A percentile compares a stretch with the other conserved stretches of the same genome.
These are phyloP conservation scores for Solioccasus polychromus DNA, from an alignment of 768 basidiomycete genomes.

Conservation along the genomic window DNA sequence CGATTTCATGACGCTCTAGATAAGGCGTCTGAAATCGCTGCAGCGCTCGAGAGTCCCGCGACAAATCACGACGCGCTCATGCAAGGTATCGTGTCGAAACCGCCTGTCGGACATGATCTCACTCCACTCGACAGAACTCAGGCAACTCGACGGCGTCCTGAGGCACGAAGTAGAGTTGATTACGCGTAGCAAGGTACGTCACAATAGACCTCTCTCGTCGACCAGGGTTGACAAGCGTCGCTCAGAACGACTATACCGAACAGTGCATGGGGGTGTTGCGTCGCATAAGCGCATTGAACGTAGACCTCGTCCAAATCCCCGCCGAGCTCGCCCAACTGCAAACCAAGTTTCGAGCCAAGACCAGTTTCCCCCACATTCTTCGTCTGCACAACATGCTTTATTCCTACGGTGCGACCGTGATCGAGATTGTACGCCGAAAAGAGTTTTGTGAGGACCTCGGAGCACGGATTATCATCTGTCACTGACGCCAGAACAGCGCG, in stretches of 20 bases:
- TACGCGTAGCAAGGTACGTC: constrained; percentile 50
- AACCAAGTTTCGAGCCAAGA: constrained; percentile 67
- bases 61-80: constrained; percentile 48
- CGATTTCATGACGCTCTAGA: constrained; percentile 60
- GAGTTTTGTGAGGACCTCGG: constrained; percentile 66
- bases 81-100: constrained; percentile 41
- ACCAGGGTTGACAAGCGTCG: background rate
- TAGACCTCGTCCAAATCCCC: constrained; percentile 75
- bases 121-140: constrained; percentile 48
- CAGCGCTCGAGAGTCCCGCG: constrained; percentile 53
- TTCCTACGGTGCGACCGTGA: constrained; percentile 86
- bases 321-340: constrained; percentile 63
- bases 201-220: background rate
- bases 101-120: background rate
- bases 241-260: constrained; percentile 69
- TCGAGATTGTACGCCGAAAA: constrained; percentile 88
- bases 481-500: constrained; percentile 44
- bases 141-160: constrained; percentile 57
- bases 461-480: background rate
- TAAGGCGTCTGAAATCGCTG: constrained; percentile 49
- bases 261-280: constrained; percentile 66
- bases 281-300: constrained; percentile 77
- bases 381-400: constrained; percentile 87
- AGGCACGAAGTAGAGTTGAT: constrained; percentile 60
- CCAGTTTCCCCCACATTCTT: constrained; percentile 87